Evolutionary conservation across 257 asterid genomes (phyloP), one percentile per base, ranked within the genome.

Genomic region (Gynochthodes officinalis): DNA sequence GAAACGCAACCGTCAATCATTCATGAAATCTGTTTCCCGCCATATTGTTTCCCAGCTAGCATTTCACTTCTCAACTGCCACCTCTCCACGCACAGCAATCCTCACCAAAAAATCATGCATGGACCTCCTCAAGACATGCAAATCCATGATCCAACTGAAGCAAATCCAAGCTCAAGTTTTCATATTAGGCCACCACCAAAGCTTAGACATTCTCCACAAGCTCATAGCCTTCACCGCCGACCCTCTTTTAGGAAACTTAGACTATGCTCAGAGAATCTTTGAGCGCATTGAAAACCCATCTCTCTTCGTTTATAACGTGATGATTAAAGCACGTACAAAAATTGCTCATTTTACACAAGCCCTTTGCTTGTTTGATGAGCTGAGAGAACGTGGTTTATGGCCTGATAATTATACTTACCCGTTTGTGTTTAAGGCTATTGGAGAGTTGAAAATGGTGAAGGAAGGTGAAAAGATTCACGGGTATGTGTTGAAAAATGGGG

Each of bases 371-470:
- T 92, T 92, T 72, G 86, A 90, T 75, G 90, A 89, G 75, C 72
- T 92, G 79, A 90, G 89, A 62, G 72, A 33, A 65, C 63, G 58
- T 75, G 90, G 96, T 46, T 65, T 88, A 74, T 79, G 83, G 79
- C 96, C 96, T 0, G 98, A 93, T 84, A 87, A 81, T 67, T 93
- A 83, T 46, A 90, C 97, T 4, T 93, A 85, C 76, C 97, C 98
- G 1, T 93, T 93, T 48, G 89, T 90, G 75, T 90, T 84, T 57
- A 90, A 93, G 81, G 90, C 96, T 6, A 70, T 87, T 73, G 93
- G 82, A 8, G 80, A 88, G 72, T 68, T 90, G 85, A 81, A 82
- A 72, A 43, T 42, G 76, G 83, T 82, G 63, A 60, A 18, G 16
- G 85, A 71, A 44, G 97, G 97, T 78, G 87, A 86, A 73, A 93